Evolutionary conservation across 768 basidiomycete genomes (phyloP), one percentile per base, ranked within the genome.

Genomic region (Trametes coccinea): DNA sequence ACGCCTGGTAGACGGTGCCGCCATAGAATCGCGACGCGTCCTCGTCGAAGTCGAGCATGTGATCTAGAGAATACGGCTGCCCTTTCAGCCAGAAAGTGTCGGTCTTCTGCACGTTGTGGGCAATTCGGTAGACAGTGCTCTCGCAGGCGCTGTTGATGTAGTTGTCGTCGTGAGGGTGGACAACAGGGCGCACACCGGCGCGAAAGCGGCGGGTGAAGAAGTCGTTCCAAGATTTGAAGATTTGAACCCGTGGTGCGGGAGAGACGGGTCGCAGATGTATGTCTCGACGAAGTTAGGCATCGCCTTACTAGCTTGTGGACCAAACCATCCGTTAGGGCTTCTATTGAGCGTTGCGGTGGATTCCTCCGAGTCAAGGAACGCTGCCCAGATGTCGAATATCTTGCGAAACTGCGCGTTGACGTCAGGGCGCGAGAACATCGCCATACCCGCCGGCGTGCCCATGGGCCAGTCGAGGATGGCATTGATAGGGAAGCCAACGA

Each of bases 1-100:
- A 86, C 0, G 80, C 84, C 66, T 88, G 86, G 70, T 79, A 80
- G 39, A 83, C 70, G 0, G 79, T 80, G 13, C 80, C 86, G 9
- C 81, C 83, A 5, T 78, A 74, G 63, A 85, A 83, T 17, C 76
- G 69, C 2, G 75, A 59, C 0, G 79, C 71, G 56, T 72, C 67
- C 0, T 74, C 65, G 61, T 84, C 78, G 53, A 77, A 39, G 48
- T 77, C 30, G 30, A 88, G 79, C 73, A 87, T 84, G 66, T 86
- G 78, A 8, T 68, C 37, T 45, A 87, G 80, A 2, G 85, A 87
- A 70, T 88, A 88, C 0, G 81, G 79, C 66, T 86, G 75, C 0
- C 78, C 82, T 68, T 88, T 88, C 70, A 86, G 66, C 85, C 84
- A 88, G 71, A 88, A 86, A 37, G 69, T 65, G 56, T 84, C 83